phyloP scores from a whole-genome alignment of 2,329 filamentous ascomycete genomes.

The Aspergillus ochraceoroseus region DNA sequence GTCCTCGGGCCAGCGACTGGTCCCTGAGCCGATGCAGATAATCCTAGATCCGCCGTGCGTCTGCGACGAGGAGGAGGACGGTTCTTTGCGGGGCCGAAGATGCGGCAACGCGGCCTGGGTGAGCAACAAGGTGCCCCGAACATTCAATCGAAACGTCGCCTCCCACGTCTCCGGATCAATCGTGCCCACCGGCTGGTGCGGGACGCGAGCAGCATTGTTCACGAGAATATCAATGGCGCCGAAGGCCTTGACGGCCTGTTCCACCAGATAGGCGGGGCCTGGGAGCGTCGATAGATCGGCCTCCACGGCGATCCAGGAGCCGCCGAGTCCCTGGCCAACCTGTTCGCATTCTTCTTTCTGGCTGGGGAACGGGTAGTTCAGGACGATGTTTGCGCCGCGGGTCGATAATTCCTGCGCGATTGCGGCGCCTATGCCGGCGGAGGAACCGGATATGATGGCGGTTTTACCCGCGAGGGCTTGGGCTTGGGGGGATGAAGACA shows the following conservation, averaged over 20 bases:
- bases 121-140: conserved; percentile 22
- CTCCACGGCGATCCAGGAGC: conserved; percentile 37
- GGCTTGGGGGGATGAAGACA: no score
- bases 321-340: conserved; percentile 28
- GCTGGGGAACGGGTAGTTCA: conserved; percentile 46
- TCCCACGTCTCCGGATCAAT: conserved; percentile 26
- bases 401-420: conserved; percentile 39
- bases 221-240: conserved; percentile 39
- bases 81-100: no score
- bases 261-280: conserved; percentile 37
- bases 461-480: conserved; percentile 17
- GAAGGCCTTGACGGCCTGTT: conserved; percentile 35
- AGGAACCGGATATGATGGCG: conserved; percentile 26
- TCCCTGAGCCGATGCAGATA: conserved; percentile 44
- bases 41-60: conserved; percentile 37
- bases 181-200: conserved; percentile 40
- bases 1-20: conserved; percentile 32
- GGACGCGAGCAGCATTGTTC: conserved; percentile 30
- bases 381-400: conserved; percentile 46
- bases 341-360: conserved; percentile 27
- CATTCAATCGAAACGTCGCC: conserved; percentile 22
- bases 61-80: no score
- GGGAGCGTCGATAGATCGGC: conserved; percentile 42
- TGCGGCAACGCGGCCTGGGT: conserved; percentile 35
- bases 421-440: conserved; percentile 24